Evolutionary conservation across 768 basidiomycete genomes (phyloP), one percentile per base, ranked within the genome.

Genomic region (Leccinum obscurum): DNA sequence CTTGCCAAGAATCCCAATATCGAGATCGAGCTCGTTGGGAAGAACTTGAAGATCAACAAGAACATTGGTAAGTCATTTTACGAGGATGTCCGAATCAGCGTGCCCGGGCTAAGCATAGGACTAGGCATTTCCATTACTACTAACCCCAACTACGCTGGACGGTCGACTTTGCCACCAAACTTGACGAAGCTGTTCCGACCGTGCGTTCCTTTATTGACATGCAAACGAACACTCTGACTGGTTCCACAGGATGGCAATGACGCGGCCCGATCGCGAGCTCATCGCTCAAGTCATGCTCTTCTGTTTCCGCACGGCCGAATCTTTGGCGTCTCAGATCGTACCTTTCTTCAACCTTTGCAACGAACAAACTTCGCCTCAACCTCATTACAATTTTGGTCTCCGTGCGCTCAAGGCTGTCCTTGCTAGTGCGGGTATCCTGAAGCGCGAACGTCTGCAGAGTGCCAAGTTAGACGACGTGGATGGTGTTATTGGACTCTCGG

Each of bases 251-350:
- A 98, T 98, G 92, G 94, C 97, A 37, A 99, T 99, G 97, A 97
- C 97, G 7, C 87, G 93, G 54, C 97, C 97, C 26, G 97, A 98
- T 74, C 88, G 95, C 61, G 96, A 99, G 73, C 88, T 99, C 52
- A 99, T 99, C 68, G 97, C 97, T 4, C 97, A 99, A 77, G 97
- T 99, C 73, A 95, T 98, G 92, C 80, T 99, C 51, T 98, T 98
- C 80, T 98, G 97, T 62, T 99, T 98, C 86, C 87, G 97, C 41
- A 95, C 95, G 13, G 97, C 97, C 6, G 97, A 99, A 75, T 90
- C 87, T 0, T 84, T 99, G n/a, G 97, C 97, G 2, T 93, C 93
- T 56, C 98, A 98, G 76, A 92, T 98, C 60, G 97, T 99, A 11
- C 97, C 97, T 0, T 98, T 99, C 82, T 99, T 99, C 84, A 96